Evolutionary conservation across 164 flowering plant species (phyloP), one percentile per base, ranked within the genome.

Genomic region (Echeveria elegans): DNA sequence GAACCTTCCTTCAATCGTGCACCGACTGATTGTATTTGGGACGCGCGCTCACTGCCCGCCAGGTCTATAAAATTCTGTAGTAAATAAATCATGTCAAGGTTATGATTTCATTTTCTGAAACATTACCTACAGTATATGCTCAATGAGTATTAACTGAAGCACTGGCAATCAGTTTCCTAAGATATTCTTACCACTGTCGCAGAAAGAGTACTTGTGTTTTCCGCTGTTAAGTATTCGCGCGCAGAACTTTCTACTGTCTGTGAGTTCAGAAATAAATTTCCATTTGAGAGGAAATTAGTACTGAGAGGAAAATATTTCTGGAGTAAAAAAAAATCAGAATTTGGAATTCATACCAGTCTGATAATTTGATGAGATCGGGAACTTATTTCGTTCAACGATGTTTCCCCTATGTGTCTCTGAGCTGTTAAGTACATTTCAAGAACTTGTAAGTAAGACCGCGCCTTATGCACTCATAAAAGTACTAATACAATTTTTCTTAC

Each of bases 21-120:
- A 19, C 88, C 86, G 66, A 83, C 86, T 50, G 88, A 82, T 70
- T 74, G 68, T 30, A 85, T 48, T 69, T 85, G 88, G 50, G 88
- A 82, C 52, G 88, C 85, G 37, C 88, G 81, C 75, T 85, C 88
- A 76, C 88, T 85, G 71, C 88, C 88, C 6, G 88, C 88, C 41
- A 85, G 81, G 72, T 85, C 88, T 64, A 85, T 78, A 75, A 85
- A 85, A 71, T 85, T 82, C 88, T 84, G 74, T n/a, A 52, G 29
- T 40, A 21, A 47, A n/a, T n/a, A n/a, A n/a, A n/a, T n/a, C n/a
- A n/a, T n/a, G n/a, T n/a, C n/a, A n/a, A n/a, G n/a, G n/a, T n/a
- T n/a, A n/a, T n/a, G n/a, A n/a, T n/a, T n/a, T n/a, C n/a, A n/a
- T 56, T 10, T 15, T 10, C 32, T 4, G 19, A 26, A 56, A 53